Percentiles rank a stretch among this genome's conserved stretches.
Conservation (phyloP, 2,329 filamentous ascomycete species). For the Epichloe sibirici region DNA sequence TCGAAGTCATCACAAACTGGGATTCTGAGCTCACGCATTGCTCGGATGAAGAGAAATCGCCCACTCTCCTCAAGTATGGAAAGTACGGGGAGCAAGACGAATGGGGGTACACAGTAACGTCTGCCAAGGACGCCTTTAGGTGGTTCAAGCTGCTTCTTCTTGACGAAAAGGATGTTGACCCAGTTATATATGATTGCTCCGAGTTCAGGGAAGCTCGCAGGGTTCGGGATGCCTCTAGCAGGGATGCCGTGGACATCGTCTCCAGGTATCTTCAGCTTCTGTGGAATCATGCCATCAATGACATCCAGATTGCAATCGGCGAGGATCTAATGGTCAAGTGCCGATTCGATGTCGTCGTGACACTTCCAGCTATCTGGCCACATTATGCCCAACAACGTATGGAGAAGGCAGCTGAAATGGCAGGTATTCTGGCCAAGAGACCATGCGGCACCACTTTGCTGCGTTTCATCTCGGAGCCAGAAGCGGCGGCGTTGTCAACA, state of each 20-base stretch:
- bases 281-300: conserved; percentile 18
- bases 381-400: conserved; percentile 25
- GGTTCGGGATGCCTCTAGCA: conserved; percentile 5
- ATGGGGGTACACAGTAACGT: conserved; percentile 23
- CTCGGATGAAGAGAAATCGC: conserved; percentile 20
- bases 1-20: conserved; percentile 22
- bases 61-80: conserved; percentile 14
- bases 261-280: conserved; percentile 20
- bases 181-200: conserved; percentile 9
- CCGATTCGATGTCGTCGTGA: conserved; percentile 26
- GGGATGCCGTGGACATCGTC: conserved; percentile 17
- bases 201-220: conserved; percentile 11
- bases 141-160: conserved; percentile 33
- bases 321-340: conserved; percentile 10
- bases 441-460: conserved; percentile 18
- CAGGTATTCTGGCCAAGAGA: conserved; percentile 23
- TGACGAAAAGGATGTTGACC: conserved; percentile 17
- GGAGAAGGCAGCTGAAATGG: conserved; percentile 19
- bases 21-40: conserved; percentile 10
- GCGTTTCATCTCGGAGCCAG: conserved; percentile 29
- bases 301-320: conserved; percentile 16
- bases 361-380: conserved; percentile 34
- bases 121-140: conserved; percentile 11
- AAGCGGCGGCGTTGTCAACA: conserved; percentile 30
- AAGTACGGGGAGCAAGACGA: accelerated